Evolutionary conservation across 2,329 filamentous ascomycete species (phyloP).

Genomic region (Albophoma yamanashiensis): DNA sequence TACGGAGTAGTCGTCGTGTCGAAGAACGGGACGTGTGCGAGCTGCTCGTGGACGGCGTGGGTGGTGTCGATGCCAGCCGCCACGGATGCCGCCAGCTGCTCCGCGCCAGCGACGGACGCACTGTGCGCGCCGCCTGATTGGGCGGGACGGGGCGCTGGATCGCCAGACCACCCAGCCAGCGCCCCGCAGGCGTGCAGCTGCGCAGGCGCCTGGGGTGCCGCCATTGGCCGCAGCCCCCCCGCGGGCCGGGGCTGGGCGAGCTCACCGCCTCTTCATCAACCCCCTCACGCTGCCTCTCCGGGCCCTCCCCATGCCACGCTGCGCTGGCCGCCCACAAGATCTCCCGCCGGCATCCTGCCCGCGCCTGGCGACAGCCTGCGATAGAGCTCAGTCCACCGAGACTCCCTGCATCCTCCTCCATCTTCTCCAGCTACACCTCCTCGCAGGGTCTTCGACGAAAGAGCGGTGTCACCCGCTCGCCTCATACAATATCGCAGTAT

Average conservation of each 20-base stretch:
- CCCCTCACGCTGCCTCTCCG: conserved; percentile 7
- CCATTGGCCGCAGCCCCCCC: conserved; percentile 22
- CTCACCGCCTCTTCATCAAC: conserved; percentile 27
- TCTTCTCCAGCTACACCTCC: not conserved
- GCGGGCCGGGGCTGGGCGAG: conserved; percentile 19
- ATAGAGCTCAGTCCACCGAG: not conserved
- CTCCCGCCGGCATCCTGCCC: not conserved
- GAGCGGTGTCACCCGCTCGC: conserved; percentile 30
- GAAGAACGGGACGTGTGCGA: no score
- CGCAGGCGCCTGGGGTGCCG: conserved; percentile 16
- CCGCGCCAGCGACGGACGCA: not conserved
- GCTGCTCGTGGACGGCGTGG: not conserved
- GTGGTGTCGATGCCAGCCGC: not conserved
- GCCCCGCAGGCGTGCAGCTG: conserved; percentile 17
- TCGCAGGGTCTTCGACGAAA: not conserved
- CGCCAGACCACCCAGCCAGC: conserved; percentile 8
- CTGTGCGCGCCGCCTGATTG: conserved; percentile 4
- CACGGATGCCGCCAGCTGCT: not conserved
- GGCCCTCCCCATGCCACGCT: conserved; percentile 1
- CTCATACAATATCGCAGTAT: conserved; percentile 23
- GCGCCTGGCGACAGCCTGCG: not conserved
- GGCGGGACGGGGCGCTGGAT: conserved; percentile 9
- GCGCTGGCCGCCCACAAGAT: not conserved
- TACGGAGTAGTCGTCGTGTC: no score
- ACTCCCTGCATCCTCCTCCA: not conserved